phyloP scores from a whole-genome alignment of 2,329 filamentous ascomycete species.

The Colletotrichum aenigma region DNA sequence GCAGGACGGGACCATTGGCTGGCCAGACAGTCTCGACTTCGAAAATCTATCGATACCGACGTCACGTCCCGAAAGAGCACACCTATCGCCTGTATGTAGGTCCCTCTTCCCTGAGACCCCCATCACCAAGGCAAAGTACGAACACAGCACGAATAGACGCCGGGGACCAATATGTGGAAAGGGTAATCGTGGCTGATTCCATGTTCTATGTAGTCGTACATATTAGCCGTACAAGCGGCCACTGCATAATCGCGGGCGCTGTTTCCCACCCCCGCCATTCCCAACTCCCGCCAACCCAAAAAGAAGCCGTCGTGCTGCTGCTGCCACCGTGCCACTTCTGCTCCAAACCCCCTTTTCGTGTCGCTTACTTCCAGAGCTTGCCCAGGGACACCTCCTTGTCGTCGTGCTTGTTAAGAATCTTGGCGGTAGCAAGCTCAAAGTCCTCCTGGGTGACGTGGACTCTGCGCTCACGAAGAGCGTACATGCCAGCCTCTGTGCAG shows the following conservation, averaged over 20 bases:
- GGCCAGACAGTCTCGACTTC: not conserved
- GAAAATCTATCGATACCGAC: not conserved
- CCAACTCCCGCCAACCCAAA: conserved; percentile 17
- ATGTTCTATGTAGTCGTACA: conserved; percentile 21
- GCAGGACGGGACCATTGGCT: not conserved
- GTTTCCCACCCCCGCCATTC: not conserved
- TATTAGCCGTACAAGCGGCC: conserved; percentile 20
- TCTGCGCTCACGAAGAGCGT: conserved; percentile 89
- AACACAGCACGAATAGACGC: not conserved
- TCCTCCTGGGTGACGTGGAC: conserved; percentile 99
- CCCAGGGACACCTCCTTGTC: conserved; percentile 94
- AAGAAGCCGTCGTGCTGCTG: conserved; percentile 13
- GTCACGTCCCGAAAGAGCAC: not conserved
- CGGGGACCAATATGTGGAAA: not conserved
- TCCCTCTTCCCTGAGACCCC: not conserved
- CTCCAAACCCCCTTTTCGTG: not conserved
- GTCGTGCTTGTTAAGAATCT: conserved; percentile 99
- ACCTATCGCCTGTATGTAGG: not conserved
- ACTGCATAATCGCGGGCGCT: conserved; percentile 4
- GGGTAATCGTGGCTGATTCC: conserved; percentile 17
- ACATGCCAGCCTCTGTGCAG: conserved; percentile 98
- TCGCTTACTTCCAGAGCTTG: conserved; percentile 69
- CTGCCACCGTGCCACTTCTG: not conserved
- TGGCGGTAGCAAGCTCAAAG: conserved; percentile 97
- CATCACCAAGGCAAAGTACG: not conserved